Conservation (phyloP, 2,329 filamentous ascomycete genomes). For the Penicillium sp. region DNA sequence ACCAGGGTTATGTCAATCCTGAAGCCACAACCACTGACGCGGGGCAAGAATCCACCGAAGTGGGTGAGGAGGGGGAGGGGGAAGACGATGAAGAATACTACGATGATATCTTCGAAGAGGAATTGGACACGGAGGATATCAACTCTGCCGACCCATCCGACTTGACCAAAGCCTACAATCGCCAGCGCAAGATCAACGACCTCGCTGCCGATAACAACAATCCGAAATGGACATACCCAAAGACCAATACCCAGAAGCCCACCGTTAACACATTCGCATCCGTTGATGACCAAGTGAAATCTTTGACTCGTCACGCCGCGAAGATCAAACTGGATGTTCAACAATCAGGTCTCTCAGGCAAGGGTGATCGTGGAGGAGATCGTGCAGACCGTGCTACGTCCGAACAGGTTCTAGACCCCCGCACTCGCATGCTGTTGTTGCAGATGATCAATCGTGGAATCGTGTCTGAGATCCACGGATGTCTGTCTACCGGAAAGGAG, state of each 20-base stretch:
- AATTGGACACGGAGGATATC: constrained; percentile 60
- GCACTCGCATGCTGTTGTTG: constrained; percentile 91
- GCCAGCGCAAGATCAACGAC: constrained; percentile 72
- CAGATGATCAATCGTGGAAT: constrained; percentile 94
- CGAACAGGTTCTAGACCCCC: constrained; percentile 91
- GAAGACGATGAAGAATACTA: constrained; percentile 63
- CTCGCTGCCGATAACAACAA: constrained; percentile 50
- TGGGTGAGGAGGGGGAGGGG: constrained; percentile 52
- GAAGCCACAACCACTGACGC: constrained; percentile 37
- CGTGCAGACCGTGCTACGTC: constrained; percentile 91
- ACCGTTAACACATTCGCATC: constrained; percentile 77
- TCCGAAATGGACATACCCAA: constrained; percentile 64
- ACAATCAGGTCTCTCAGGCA: constrained; percentile 57
- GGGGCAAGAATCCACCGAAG: constrained; percentile 36
- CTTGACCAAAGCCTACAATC: constrained; percentile 85
- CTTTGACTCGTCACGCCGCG: constrained; percentile 80
- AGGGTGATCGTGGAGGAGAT: constrained; percentile 59
- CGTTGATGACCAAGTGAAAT: constrained; percentile 85
- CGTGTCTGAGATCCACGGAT: constrained; percentile 90
- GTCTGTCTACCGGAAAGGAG: constrained; percentile 95
- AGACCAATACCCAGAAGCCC: constrained; percentile 78
- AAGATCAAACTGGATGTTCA: constrained; percentile 79
- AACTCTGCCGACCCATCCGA: constrained; percentile 65
- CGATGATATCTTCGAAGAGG: constrained; percentile 62
- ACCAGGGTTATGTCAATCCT: constrained; percentile 52